Evolutionary conservation across 2,329 filamentous ascomycete genomes (phyloP).

Genomic region (Fusarium sp.): DNA sequence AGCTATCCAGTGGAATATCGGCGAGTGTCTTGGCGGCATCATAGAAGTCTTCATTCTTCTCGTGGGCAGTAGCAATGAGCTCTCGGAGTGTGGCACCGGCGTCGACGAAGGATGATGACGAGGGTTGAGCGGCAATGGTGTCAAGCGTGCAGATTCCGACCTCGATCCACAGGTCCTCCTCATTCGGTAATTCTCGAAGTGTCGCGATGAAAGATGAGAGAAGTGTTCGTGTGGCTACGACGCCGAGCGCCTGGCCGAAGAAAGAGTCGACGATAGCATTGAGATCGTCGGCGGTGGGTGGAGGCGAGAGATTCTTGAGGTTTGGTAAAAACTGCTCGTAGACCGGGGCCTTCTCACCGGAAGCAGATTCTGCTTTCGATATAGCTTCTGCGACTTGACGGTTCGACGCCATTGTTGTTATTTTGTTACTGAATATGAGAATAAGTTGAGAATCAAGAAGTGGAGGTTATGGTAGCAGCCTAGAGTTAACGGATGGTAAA

Average conservation of each 20-base stretch:
- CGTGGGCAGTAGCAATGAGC: slow-evolving; percentile 84
- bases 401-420: slow-evolving; percentile 51
- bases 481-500: slow-evolving; percentile 16
- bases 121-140: slow-evolving; percentile 70
- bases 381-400: slow-evolving; percentile 58
- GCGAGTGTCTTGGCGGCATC: slow-evolving; percentile 82
- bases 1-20: slow-evolving; percentile 88
- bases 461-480: slow-evolving; percentile 28
- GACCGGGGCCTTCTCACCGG: slow-evolving; percentile 56
- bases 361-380: slow-evolving; percentile 51
- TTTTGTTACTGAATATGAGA: neutral
- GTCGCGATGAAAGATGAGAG: slow-evolving; percentile 73
- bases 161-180: slow-evolving; percentile 77
- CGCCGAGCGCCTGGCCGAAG: slow-evolving; percentile 75
- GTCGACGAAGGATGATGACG: slow-evolving; percentile 80
- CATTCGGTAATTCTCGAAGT: slow-evolving; percentile 69
- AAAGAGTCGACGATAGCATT: slow-evolving; percentile 75
- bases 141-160: slow-evolving; percentile 80
- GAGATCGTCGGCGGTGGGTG: slow-evolving; percentile 65
- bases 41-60: slow-evolving; percentile 82
- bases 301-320: slow-evolving; percentile 55
- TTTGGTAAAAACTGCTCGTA: slow-evolving; percentile 60
- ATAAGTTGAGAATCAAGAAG: slow-evolving; percentile 14
- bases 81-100: slow-evolving; percentile 83
- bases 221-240: slow-evolving; percentile 79